Evolutionary conservation across 768 basidiomycete genomes (phyloP).

Genomic region (Cyclocybe cylindracea): DNA sequence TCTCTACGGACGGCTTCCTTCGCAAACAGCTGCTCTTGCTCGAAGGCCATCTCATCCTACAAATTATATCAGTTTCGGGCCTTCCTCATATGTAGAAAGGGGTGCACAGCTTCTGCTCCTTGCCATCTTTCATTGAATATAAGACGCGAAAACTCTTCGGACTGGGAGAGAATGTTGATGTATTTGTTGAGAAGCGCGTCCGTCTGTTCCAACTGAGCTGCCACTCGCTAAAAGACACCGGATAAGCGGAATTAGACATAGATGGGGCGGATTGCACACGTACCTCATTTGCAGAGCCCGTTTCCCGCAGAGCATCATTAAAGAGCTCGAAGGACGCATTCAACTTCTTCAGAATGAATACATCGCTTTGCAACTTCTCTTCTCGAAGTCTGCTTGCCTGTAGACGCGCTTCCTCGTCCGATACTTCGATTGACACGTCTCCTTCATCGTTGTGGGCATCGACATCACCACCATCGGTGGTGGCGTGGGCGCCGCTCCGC

Average conservation of each 20-base stretch:
- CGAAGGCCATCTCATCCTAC: constrained; percentile 62
- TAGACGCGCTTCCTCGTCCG: constrained; percentile 5
- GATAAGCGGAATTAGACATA: not conserved
- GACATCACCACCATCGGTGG: not conserved
- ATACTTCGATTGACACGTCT: constrained; percentile 5
- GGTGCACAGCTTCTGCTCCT: constrained; percentile 69
- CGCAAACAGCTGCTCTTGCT: constrained; percentile 48
- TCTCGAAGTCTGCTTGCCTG: constrained; percentile 40
- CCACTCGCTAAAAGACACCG: constrained; percentile 50
- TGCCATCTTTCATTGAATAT: constrained; percentile 79
- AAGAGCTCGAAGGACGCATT: constrained; percentile 70
- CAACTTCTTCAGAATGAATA: constrained; percentile 71
- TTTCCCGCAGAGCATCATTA: constrained; percentile 65
- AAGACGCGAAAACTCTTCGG: constrained; percentile 65
- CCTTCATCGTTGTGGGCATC: constrained; percentile 10
- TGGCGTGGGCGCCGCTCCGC: constrained; percentile 1
- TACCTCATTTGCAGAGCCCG: constrained; percentile 73
- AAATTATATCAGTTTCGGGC: not conserved
- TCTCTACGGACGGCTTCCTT: constrained; percentile 41
- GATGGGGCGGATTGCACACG: constrained; percentile 13
- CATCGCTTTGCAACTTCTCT: constrained; percentile 74
- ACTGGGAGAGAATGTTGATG: constrained; percentile 64
- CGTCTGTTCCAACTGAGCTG: constrained; percentile 67
- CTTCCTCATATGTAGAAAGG: not conserved
- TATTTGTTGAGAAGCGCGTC: constrained; percentile 78